Evolutionary conservation across 108 stramenopile genomes (phyloP).

Genomic region (Discostella stelligeroides): DNA sequence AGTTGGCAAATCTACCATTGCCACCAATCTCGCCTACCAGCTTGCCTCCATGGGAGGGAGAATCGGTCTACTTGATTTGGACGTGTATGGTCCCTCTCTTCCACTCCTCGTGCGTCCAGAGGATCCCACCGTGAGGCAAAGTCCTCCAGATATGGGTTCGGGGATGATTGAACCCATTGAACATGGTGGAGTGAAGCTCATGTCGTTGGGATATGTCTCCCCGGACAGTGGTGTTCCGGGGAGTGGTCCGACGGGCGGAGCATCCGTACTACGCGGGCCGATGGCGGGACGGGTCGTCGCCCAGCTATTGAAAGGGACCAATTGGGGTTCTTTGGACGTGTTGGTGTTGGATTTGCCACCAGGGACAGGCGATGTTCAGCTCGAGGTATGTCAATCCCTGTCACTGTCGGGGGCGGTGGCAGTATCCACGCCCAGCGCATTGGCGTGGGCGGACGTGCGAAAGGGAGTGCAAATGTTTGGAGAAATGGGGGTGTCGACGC

Average conservation of each 20-base stretch:
- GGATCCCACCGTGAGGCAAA: conserved; percentile 72
- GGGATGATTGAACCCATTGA: conserved; percentile 87
- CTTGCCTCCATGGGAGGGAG: conserved; percentile 81
- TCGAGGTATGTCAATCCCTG: conserved; percentile 95
- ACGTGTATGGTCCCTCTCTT: conserved; percentile 96
- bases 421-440: conserved; percentile 96
- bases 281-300: conserved; percentile 92
- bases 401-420: conserved; percentile 95
- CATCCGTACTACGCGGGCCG: conserved; percentile 87
- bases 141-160: conserved; percentile 53
- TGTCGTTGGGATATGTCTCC: conserved; percentile 88
- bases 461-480: conserved; percentile 98
- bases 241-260: conserved; percentile 69
- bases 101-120: conserved; percentile 83
- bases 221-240: conserved; percentile 89
- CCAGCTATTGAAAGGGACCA: conserved; percentile 94
- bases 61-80: conserved; percentile 97
- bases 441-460: conserved; percentile 91
- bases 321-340: conserved; percentile 98
- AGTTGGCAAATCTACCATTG: conserved; percentile 98
- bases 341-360: conserved; percentile 97
- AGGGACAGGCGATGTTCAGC: conserved; percentile 98
- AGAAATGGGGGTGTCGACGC: conserved; percentile 87
- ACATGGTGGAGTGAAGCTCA: conserved; percentile 84
- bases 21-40: conserved; percentile 97